These are phyloP conservation scores for Oenanthe javanica DNA, from an alignment of 140 eudicot genomes.

Conservation along the genomic window DNA sequence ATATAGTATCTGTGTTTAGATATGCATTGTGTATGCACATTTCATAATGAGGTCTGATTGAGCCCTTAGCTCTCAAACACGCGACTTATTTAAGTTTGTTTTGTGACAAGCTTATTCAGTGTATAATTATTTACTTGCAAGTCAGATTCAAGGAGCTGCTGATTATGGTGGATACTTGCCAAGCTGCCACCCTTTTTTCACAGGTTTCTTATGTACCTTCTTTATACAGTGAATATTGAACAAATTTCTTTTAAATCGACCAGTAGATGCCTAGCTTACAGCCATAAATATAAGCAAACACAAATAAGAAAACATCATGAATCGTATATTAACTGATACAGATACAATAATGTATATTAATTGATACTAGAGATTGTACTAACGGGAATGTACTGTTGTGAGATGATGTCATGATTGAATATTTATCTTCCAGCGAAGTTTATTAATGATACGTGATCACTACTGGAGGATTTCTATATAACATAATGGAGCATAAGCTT, in stretches of 20 bases:
- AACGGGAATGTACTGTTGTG: background rate
- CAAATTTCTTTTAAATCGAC: background rate
- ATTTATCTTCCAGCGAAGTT: background rate
- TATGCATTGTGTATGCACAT: background rate
- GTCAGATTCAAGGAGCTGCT: constrained; percentile 89
- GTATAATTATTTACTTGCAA: background rate
- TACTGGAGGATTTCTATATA: background rate
- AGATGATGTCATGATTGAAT: background rate
- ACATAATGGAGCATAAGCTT: background rate
- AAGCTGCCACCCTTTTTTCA: constrained; percentile 93
- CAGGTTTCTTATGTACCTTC: constrained; percentile 35
- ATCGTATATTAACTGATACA: background rate
- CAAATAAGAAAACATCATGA: background rate
- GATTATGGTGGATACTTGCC: constrained; percentile 99
- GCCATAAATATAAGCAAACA: background rate
- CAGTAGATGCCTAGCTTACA: background rate
- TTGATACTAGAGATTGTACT: background rate
- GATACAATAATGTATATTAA: background rate
- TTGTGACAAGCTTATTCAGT: background rate
- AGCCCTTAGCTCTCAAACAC: background rate
- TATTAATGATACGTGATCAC: background rate
- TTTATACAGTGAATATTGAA: background rate
- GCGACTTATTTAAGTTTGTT: background rate
- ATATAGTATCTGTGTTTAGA: background rate
- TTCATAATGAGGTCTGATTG: background rate